These are phyloP conservation scores for Sporothrix variecibatus DNA, from an alignment of 2,329 filamentous ascomycete genomes.

Conservation along the genomic window DNA sequence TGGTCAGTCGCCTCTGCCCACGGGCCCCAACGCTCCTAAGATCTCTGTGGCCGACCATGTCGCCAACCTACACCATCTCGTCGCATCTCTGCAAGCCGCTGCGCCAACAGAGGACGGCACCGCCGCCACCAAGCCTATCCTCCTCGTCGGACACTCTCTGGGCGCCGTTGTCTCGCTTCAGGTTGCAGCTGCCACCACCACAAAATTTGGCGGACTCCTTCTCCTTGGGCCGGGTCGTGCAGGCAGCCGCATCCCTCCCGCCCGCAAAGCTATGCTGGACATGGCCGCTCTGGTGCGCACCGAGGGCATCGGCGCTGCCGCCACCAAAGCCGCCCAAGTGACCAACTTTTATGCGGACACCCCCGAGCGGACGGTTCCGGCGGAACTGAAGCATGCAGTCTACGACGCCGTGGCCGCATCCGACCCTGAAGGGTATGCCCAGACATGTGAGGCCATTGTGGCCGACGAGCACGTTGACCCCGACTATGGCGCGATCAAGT, in stretches of 20 bases:
- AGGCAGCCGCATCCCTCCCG: slow-evolving; percentile 36
- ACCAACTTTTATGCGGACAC: slow-evolving; percentile 37
- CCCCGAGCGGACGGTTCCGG: slow-evolving; percentile 28
- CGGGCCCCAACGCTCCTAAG: slow-evolving; percentile 10
- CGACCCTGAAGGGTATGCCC: slow-evolving; percentile 39
- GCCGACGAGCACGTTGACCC: slow-evolving; percentile 37
- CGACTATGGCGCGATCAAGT: slow-evolving; percentile 37
- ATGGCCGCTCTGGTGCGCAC: slow-evolving; percentile 35
- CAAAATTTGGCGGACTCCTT: slow-evolving; percentile 35
- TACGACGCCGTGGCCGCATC: slow-evolving; percentile 37
- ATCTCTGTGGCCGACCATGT: slow-evolving; percentile 35
- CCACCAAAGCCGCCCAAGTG: slow-evolving; percentile 34
- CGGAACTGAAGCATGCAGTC: slow-evolving; percentile 31
- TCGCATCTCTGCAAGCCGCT: slow-evolving; percentile 30
- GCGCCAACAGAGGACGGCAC: slow-evolving; percentile 7
- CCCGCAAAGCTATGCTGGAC: slow-evolving; percentile 38
- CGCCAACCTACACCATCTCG: slow-evolving; percentile 35
- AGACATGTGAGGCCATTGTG: slow-evolving; percentile 38
- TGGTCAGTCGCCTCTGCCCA: slow-evolving; percentile 32
- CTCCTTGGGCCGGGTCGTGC: slow-evolving; percentile 40
- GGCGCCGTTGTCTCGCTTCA: slow-evolving; percentile 42
- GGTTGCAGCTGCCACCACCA: slow-evolving; percentile 31
- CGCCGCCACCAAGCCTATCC: neutral
- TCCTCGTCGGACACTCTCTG: slow-evolving; percentile 42
- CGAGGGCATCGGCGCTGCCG: slow-evolving; percentile 36